These are phyloP conservation scores for Cyberlindnera amylophila DNA, from an alignment of 805 yeast genomes.

Conservation along the genomic window DNA sequence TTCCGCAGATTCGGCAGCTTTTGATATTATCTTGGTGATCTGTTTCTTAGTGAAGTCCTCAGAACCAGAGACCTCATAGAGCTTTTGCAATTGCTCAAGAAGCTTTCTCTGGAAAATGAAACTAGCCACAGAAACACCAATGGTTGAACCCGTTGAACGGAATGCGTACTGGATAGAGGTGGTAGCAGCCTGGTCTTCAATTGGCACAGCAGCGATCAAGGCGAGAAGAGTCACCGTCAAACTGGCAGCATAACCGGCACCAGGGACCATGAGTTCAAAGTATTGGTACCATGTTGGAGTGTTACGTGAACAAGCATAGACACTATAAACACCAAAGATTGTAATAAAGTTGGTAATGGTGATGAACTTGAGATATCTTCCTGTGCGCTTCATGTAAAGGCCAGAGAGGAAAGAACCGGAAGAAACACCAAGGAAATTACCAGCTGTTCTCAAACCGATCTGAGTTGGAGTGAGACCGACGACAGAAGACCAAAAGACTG, in stretches of 20 bases:
- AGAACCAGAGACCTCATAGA: constrained; percentile 15
- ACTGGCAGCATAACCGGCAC: constrained; percentile 62
- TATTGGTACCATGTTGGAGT: constrained; percentile 37
- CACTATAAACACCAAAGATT: constrained; percentile 42
- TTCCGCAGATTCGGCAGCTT: constrained; percentile 49
- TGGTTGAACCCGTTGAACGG: constrained; percentile 81
- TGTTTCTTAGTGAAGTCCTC: constrained; percentile 18
- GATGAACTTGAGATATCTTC: constrained; percentile 53
- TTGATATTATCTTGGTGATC: constrained; percentile 30
- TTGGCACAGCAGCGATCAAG: constrained; percentile 70
- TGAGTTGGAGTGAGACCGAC: constrained; percentile 48
- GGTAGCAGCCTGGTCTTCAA: constrained; percentile 71
- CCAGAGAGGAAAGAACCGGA: constrained; percentile 68
- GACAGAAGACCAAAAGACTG: constrained; percentile 61
- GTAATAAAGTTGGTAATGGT: constrained; percentile 39
- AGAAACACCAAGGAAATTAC: constrained; percentile 66
- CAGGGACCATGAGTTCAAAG: constrained; percentile 46
- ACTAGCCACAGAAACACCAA: constrained; percentile 70
- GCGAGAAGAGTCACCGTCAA: constrained; percentile 72
- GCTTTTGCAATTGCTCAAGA: constrained; percentile 25
- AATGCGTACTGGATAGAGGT: constrained; percentile 89
- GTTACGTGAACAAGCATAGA: constrained; percentile 27
- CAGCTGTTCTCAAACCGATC: constrained; percentile 50
- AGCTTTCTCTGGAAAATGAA: constrained; percentile 59
- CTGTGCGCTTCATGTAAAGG: constrained; percentile 60